Conservation (phyloP, 495 filamentous ascomycete genomes). For the Penicillium steckii region DNA sequence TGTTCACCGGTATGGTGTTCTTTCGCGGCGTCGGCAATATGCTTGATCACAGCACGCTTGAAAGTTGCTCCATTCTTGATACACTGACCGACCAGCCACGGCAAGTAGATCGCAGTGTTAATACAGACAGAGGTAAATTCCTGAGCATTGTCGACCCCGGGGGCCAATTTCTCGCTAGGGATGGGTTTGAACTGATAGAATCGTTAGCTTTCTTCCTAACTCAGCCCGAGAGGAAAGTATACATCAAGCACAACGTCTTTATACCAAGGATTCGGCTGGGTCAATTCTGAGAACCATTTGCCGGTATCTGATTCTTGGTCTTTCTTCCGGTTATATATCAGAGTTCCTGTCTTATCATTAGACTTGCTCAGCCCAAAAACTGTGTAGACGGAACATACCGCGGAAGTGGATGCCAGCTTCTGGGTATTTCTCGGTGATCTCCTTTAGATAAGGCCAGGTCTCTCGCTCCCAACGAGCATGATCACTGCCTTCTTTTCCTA, state of each 20-base stretch:
- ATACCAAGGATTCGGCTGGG: slow-evolving; percentile 77
- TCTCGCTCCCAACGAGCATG: slow-evolving; percentile 61
- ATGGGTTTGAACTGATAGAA: slow-evolving; percentile 54
- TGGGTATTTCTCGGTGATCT: slow-evolving; percentile 66
- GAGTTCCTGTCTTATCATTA: slow-evolving; percentile 35
- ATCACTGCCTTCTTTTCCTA: slow-evolving; percentile 51
- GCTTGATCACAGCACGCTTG: slow-evolving; percentile 56
- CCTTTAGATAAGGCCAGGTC: slow-evolving; percentile 66
- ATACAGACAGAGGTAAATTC: slow-evolving; percentile 85
- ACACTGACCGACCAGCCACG: slow-evolving; percentile 78
- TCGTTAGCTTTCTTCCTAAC: slow-evolving; percentile 4
- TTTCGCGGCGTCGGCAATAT: slow-evolving; percentile 68
- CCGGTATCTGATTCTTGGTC: slow-evolving; percentile 51
- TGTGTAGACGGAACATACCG: slow-evolving; percentile 40
- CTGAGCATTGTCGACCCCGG: slow-evolving; percentile 66
- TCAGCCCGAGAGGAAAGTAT: slow-evolving; percentile 12
- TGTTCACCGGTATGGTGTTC: slow-evolving; percentile 61
- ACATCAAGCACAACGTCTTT: slow-evolving; percentile 72
- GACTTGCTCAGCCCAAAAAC: neutral
- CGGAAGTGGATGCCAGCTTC: slow-evolving; percentile 91
- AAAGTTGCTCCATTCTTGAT: slow-evolving; percentile 66
- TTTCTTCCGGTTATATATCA: slow-evolving; percentile 64
- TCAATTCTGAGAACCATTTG: slow-evolving; percentile 61
- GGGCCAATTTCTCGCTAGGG: slow-evolving; percentile 50
- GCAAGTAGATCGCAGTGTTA: slow-evolving; percentile 83